Percentiles rank a stretch among this genome's conserved stretches.
phyloP scores from a whole-genome alignment of 352 stramenopile species.

The Pythium inflatum region DNA sequence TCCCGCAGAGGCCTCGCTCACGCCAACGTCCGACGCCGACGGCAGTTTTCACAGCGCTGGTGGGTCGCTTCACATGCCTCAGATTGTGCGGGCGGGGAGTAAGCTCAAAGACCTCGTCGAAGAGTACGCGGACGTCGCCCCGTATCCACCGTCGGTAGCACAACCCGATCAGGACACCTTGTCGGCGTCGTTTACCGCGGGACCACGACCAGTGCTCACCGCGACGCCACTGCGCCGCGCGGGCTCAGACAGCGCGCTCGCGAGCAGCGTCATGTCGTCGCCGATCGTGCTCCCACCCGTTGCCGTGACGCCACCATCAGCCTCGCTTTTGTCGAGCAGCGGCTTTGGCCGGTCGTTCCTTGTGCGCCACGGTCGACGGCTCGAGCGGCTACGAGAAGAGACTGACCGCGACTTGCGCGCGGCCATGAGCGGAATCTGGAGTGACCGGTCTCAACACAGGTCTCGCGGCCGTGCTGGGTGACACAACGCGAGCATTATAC shows the following conservation, averaged over 20 bases:
- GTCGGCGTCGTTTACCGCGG: too few relatives aligned
- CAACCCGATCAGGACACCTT: too few relatives aligned
- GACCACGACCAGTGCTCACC: too few relatives aligned
- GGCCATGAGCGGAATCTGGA: conserved; percentile 30
- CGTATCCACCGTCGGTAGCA: too few relatives aligned
- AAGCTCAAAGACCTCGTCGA: conserved; percentile 10
- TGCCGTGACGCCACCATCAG: neutral
- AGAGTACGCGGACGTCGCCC: conserved; percentile 14
- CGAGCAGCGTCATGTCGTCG: neutral
- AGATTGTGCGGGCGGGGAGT: conserved; percentile 17
- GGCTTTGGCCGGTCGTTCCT: conserved; percentile 24
- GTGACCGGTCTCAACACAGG: conserved; percentile 23
- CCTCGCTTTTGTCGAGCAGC: neutral
- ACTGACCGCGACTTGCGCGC: conserved; percentile 26
- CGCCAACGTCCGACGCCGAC: conserved; percentile 13
- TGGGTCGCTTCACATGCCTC: conserved; percentile 2
- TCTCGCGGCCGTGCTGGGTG: conserved; percentile 15
- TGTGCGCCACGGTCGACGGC: neutral
- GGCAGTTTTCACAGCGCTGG: neutral
- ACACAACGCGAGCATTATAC: too few relatives aligned
- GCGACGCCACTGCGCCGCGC: conserved; percentile 2
- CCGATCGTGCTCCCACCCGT: neutral
- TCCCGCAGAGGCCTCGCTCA: too few relatives aligned
- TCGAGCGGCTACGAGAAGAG: conserved; percentile 25
- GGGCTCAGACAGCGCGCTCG: conserved; percentile 11